Evolutionary conservation across 768 basidiomycete genomes (phyloP).

Genomic region (Mycena vitilis): DNA sequence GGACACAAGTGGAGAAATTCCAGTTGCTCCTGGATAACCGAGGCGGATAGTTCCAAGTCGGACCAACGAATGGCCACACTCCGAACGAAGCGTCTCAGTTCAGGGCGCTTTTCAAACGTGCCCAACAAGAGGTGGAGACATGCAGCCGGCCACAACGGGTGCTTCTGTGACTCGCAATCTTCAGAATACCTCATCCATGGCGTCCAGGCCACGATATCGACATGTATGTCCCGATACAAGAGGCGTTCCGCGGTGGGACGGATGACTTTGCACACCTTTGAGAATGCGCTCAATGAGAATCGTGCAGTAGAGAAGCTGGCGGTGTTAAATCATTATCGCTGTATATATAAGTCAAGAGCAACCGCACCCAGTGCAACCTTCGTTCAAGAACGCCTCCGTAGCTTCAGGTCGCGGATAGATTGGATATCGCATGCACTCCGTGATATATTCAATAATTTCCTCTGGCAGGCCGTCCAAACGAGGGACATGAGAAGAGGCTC

Average conservation of each 20-base stretch:
- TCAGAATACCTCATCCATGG: conserved; percentile 39
- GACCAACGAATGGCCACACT: conserved; percentile 22
- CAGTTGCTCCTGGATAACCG: neutral
- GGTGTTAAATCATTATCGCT: neutral
- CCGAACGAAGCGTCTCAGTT: conserved; percentile 35
- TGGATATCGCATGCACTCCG: conserved; percentile 39
- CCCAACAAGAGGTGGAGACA: conserved; percentile 42
- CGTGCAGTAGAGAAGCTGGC: conserved; percentile 39
- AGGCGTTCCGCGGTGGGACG: conserved; percentile 39
- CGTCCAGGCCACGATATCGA: conserved; percentile 45
- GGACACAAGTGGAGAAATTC: conserved; percentile 16
- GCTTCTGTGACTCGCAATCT: conserved; percentile 35
- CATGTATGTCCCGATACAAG: conserved; percentile 44
- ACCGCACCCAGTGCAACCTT: conserved; percentile 22
- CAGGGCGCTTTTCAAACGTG: conserved; percentile 41
- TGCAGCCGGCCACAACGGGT: conserved; percentile 42
- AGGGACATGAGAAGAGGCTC: neutral
- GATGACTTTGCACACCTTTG: conserved; percentile 38
- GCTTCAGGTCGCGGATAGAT: conserved; percentile 35
- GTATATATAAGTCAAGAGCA: conserved; percentile 34
- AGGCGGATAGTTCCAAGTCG: neutral
- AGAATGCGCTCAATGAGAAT: conserved; percentile 42
- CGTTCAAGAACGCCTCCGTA: conserved; percentile 30
- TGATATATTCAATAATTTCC: conserved; percentile 43
- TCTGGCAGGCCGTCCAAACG: conserved; percentile 37